Base-by-base conservation (phyloP, 768 basidiomycete genomes). In the Fistulinella prunicolor region DNA sequence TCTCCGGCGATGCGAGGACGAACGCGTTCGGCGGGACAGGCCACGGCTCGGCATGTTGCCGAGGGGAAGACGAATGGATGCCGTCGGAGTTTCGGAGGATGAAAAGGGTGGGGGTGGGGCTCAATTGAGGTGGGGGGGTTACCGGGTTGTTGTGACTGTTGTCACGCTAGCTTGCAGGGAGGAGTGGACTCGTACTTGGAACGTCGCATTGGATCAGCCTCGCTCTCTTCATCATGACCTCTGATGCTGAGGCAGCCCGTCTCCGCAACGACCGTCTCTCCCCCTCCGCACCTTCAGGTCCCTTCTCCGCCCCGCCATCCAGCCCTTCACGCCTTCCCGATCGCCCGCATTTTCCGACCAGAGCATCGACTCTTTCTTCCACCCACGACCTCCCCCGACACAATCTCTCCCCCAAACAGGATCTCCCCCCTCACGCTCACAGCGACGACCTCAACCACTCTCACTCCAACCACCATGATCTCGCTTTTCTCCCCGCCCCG, bases 381-480 rank as follows among this genome's bases (percentile, higher is more conserved):
- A 60, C 81, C 45, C 64, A 71, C 55, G 80, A 83, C 67, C 72
- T 76, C 44, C 73, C 79, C 68, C 75, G 77, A 59, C 74, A 71
- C 59, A 70, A 45, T 54, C 70, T 75, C 61, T 50, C 64, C n/a
- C 41, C 55, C 20, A 68, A 60, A 53, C 60, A 64, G 56, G 67
- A 65, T 57, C 53, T 58, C 9, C 56, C 58, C 34, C 60, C 78
- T 49, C 80, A 85, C 61, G 71, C 84, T 49, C 82, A 77, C 45
- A 89, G 86, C 69, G 77, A 67, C 59, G 87, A 88, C 70, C 71
- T 87, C 43, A 85, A 80, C 66, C 86, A 88, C 64, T n/a, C n/a
- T n/a, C n/a, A n/a, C n/a, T n/a, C n/a, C n/a, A n/a, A 58, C 52
- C 4, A 9, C 37, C 40, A 48, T 40, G 59, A 61, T 44, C 32